Percentiles rank a stretch among this genome's conserved stretches.
These are phyloP conservation scores for Aspergillus sclerotiicarbonarius DNA, from an alignment of 495 filamentous ascomycete species.

Conservation along the genomic window DNA sequence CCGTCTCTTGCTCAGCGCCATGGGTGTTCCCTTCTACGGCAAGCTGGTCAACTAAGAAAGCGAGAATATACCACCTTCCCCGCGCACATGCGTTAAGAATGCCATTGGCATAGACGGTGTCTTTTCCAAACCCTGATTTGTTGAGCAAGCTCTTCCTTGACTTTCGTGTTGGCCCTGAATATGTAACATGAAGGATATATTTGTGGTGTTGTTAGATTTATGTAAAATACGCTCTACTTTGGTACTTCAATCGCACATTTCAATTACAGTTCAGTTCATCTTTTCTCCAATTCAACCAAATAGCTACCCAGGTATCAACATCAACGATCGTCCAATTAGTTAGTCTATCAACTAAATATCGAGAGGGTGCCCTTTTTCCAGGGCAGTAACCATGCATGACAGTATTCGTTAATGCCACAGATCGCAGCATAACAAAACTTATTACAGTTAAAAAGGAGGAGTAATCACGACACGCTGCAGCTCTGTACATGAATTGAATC, in stretches of 20 bases:
- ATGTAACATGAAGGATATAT: conserved; percentile 14
- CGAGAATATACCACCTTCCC: neutral
- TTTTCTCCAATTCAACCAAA: neutral
- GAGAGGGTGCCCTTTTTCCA: neutral
- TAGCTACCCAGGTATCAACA: neutral
- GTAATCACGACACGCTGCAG: neutral
- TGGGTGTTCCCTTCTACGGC: conserved; percentile 82
- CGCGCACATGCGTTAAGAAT: neutral
- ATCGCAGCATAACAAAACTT: neutral
- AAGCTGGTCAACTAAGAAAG: conserved; percentile 53
- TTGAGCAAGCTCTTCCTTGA: neutral
- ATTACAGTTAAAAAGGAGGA: neutral
- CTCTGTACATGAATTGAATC: neutral
- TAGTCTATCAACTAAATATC: neutral
- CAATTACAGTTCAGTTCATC: neutral
- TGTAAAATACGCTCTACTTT: conserved; percentile 25
- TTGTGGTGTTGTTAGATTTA: conserved; percentile 8
- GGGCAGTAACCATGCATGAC: neutral
- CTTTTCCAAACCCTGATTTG: neutral
- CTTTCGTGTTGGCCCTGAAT: conserved; percentile 4
- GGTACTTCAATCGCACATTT: conserved; percentile 15
- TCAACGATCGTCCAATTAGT: neutral
- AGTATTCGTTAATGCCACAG: neutral
- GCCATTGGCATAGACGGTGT: neutral
- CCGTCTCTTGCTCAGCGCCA: conserved; percentile 73